Percentiles rank a stretch among this genome's conserved stretches.
Evolutionary conservation across 1,139 yeast species (phyloP).

Genomic region (Suhomyces taliae): DNA sequence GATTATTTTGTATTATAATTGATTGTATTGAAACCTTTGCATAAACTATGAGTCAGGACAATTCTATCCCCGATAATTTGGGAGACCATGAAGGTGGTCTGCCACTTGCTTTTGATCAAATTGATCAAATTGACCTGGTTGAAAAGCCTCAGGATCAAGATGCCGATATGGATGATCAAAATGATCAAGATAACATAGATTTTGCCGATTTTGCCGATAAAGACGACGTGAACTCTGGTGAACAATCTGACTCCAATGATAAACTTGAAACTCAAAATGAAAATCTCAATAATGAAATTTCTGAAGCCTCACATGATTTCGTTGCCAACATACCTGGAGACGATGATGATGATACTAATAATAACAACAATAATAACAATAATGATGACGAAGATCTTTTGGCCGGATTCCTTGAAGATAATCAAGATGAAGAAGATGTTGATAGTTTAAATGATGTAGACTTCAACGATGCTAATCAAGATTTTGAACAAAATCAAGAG

Average conservation of each 20-base stretch:
- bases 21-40: not conserved
- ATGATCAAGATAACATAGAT: not conserved
- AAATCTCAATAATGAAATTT: not conserved
- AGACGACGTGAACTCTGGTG: not conserved
- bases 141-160: not conserved
- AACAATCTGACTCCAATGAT: not conserved
- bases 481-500: not conserved
- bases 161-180: not conserved
- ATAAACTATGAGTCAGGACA: slow-evolving; percentile 5
- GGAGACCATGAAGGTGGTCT: slow-evolving; percentile 2
- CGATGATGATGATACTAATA: not conserved
- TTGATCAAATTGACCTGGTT: slow-evolving; percentile 1
- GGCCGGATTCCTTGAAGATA: slow-evolving; percentile 8
- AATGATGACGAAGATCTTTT: slow-evolving; percentile 3
- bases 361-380: not conserved
- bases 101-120: slow-evolving; percentile 6
- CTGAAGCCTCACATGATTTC: not conserved
- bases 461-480: slow-evolving; percentile 1
- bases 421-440: not conserved
- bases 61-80: slow-evolving; percentile 1
- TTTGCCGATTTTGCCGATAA: slow-evolving; percentile 4
- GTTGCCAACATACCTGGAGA: slow-evolving; percentile 2
- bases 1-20: slow-evolving; percentile 5
- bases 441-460: slow-evolving; percentile 1
- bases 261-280: not conserved